Conservation (phyloP, 495 filamentous ascomycete genomes). For the Hypoxylon subgilvum region DNA sequence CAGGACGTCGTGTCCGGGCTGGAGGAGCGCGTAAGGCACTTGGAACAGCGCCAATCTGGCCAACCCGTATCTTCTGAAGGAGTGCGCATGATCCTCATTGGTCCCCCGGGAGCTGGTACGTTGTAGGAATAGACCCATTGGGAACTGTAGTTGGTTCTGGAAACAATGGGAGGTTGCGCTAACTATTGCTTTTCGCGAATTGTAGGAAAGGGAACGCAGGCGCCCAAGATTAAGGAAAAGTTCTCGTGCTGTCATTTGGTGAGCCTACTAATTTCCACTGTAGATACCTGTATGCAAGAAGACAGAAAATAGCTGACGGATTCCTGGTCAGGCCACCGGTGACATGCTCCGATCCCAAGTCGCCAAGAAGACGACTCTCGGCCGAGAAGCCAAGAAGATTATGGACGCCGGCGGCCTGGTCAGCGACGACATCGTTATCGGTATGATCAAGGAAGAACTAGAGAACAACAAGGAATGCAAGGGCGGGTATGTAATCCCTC, state of each 20-base stretch:
- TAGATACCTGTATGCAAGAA: neutral
- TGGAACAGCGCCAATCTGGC: conserved; percentile 68
- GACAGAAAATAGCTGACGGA: conserved; percentile 20
- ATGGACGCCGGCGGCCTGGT: conserved; percentile 98
- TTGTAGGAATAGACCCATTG: conserved; percentile 13
- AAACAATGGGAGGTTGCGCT: conserved; percentile 43
- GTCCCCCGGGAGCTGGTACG: conserved; percentile 95
- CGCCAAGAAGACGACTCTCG: conserved; percentile 94
- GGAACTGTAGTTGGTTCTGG: no score
- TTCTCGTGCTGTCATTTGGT: conserved; percentile 97
- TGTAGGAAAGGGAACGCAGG: conserved; percentile 97
- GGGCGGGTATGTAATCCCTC: conserved; percentile 73
- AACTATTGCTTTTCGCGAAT: conserved; percentile 27
- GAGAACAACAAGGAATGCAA: conserved; percentile 93
- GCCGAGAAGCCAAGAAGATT: conserved; percentile 99
- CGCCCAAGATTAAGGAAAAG: conserved; percentile 95
- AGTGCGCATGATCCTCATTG: conserved; percentile 96
- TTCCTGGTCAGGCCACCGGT: conserved; percentile 79
- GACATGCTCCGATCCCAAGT: conserved; percentile 99
- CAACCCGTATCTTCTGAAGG: conserved; percentile 61
- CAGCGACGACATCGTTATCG: conserved; percentile 98
- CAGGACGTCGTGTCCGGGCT: conserved; percentile 81
- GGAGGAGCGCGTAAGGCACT: conserved; percentile 77
- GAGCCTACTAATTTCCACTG: conserved; percentile 47
- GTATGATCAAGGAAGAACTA: conserved; percentile 98